Evolutionary conservation across 805 yeast genomes (phyloP), one percentile per base, ranked within the genome.

Genomic region (Tetrapisispora arboricola): DNA sequence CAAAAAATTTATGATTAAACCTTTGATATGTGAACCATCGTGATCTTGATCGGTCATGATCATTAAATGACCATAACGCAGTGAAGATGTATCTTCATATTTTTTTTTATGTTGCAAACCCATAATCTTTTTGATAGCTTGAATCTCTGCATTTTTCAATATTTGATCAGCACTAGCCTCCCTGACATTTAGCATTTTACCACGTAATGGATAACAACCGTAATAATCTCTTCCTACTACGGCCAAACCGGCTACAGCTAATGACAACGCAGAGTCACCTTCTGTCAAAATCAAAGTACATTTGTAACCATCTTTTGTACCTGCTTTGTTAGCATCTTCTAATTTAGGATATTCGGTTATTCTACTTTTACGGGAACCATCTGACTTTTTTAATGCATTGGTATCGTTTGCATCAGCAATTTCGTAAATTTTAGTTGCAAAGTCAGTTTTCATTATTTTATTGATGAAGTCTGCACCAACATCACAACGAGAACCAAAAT

Each of bases 41-140:
- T 88, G 95, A 85, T 92, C 98, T 66, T 92, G 98, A 82, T 92
- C 98, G 6, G 98, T 87, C 97, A 92, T 92, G 58, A 92, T 87
- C 97, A 92, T 92, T 39, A 92, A 74, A 60, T 87, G 95, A 28
- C 98, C 98, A 57, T 92, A 92, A 60, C 98, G 77, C 47, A 92
- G 68, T 4, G 81, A 78, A 43, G 75, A 74, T 13, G 83, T 69
- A 48, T 79, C 81, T 17, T 78, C 79, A 58, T 92, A 92, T 32
- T 69, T 70, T 64, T 86, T 90, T 53, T 83, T 86, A 64, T 92
- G 98, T 61, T 88, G 96, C 42, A 92, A 68, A 17, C 98, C 98
- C 68, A 92, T 83, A 52, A 92, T 92, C 58, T 90, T 87, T 58
- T 92, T 92, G 54, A 92, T 75, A 3, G 96, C 95, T 60, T 86